Evolutionary conservation across 192 early-diverging fungal species (phyloP), one percentile per base, ranked within the genome.

Genomic region (Ambispora gerdemannii): DNA sequence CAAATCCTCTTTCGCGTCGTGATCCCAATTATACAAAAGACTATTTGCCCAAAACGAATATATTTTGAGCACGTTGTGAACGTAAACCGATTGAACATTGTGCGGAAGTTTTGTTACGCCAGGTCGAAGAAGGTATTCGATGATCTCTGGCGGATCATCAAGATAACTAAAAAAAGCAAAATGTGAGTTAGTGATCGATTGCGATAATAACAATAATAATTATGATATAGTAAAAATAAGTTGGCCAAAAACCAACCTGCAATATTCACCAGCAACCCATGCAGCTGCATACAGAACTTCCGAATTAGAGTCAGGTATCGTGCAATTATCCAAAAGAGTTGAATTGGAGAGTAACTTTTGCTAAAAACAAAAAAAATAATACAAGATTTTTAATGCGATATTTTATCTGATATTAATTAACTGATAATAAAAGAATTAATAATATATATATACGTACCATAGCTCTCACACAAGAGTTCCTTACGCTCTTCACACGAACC

Each of bases 241-340:
- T 2, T 62, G 74, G 8, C 32, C 55, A 32, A 67, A 70, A 13
- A 85, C 55, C 56, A 86, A 83, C 59, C 78, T 72, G 71, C 88
- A 89, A 72, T 93, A 98, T 75, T 97, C 97, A 55, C 95, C 94
- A 43, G 88, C 80, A 30, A 97, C 87, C 87, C 93, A 98, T 7
- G 94, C 93, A 4, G 97, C 94, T 31, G 91, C 94, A 34, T 86
- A 85, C 19, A 98, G 70, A 0, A 96, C 89, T 60, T 84, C 81
- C 15, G 86, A 79, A 58, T 92, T 90, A 13, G 89, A 87, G 33
- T 84, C 84, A 43, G 83, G 76, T 20, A 80, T 76, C 32, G 73
- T 80, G 8, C 81, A 78, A 30, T 86, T 83, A 36, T 89, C 83
- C 28, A 90, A 76, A 61, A 93, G 77, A 28, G 64, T 68, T 1